A percentile compares a stretch with the other conserved stretches of the same genome.
Conservation (phyloP, 2,329 filamentous ascomycete species). For the Geoglossum cookeanum region DNA sequence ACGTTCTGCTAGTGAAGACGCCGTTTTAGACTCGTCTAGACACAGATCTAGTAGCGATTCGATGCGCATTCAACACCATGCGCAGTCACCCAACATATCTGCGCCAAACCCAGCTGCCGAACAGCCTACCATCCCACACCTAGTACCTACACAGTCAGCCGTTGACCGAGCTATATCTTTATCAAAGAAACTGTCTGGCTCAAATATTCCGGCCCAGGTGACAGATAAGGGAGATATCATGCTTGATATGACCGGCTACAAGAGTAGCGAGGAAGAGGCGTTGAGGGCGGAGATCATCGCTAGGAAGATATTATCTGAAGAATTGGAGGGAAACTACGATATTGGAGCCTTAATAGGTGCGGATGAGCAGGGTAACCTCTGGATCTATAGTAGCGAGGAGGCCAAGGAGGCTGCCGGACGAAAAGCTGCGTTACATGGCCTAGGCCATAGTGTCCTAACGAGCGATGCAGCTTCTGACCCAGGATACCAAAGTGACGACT, state of each 20-base stretch:
- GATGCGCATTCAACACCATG: neutral
- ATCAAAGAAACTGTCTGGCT: slow-evolving; percentile 70
- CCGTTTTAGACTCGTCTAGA: slow-evolving; percentile 16
- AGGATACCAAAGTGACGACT: slow-evolving; percentile 83
- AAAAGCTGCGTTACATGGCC: slow-evolving; percentile 19
- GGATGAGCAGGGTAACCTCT: slow-evolving; percentile 91
- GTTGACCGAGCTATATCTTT: slow-evolving; percentile 66
- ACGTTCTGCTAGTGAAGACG: slow-evolving; percentile 34
- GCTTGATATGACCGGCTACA: slow-evolving; percentile 96
- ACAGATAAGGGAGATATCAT: slow-evolving; percentile 87
- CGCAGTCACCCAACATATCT: neutral
- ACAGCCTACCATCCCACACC: slow-evolving; percentile 59
- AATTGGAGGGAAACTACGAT: slow-evolving; percentile 87
- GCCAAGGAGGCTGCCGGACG: slow-evolving; percentile 77
- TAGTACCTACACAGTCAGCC: slow-evolving; percentile 52
- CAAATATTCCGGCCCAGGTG: slow-evolving; percentile 85
- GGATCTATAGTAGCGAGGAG: slow-evolving; percentile 97
- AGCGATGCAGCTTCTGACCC: slow-evolving; percentile 82
- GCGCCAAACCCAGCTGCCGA: slow-evolving; percentile 5
- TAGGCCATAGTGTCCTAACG: slow-evolving; percentile 30
- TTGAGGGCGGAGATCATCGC: slow-evolving; percentile 85
- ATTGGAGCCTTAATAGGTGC: slow-evolving; percentile 90
- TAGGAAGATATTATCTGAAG: slow-evolving; percentile 77
- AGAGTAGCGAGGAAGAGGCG: slow-evolving; percentile 81
- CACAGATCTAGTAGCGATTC: neutral